phyloP scores from a whole-genome alignment of 1,139 yeast species.

The Lodderomyces oxycetoniae region DNA sequence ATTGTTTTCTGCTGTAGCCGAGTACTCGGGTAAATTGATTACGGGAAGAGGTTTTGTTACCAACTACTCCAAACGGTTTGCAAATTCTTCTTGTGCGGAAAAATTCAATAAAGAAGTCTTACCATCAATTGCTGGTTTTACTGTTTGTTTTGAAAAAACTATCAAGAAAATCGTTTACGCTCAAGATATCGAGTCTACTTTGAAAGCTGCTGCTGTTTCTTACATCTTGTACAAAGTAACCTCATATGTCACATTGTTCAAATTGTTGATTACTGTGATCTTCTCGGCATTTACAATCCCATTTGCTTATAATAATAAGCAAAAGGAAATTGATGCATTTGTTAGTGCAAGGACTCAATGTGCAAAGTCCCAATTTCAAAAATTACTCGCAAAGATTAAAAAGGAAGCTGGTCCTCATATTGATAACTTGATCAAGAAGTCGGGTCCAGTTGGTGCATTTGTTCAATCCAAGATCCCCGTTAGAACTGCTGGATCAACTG shows the following conservation, averaged over 20 bases:
- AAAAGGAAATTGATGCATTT: conserved; percentile 75
- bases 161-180: conserved; percentile 61
- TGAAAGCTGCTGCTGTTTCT: conserved; percentile 64
- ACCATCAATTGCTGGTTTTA: conserved; percentile 42
- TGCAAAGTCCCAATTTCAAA: conserved; percentile 54
- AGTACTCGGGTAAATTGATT: conserved; percentile 59
- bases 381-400: conserved; percentile 47
- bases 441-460: conserved; percentile 62
- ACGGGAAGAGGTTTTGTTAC: conserved; percentile 72
- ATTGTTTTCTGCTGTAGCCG: conserved; percentile 60
- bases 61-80: conserved; percentile 49
- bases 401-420: conserved; percentile 50
- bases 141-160: conserved; percentile 42
- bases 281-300: conserved; percentile 73
- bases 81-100: conserved; percentile 35
- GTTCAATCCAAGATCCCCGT: conserved; percentile 57
- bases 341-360: conserved; percentile 53
- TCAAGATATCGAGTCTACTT: conserved; percentile 62
- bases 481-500: conserved; percentile 71
- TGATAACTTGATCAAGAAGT: conserved; percentile 45
- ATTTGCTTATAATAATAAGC: conserved; percentile 64
- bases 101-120: conserved; percentile 36
- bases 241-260: conserved; percentile 70
- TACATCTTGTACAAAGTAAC: conserved; percentile 70
- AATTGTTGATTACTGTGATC: conserved; percentile 54